Evolutionary conservation across 805 yeast species (phyloP), one percentile per base, ranked within the genome.

Genomic region (Saturnispora saitoi): DNA sequence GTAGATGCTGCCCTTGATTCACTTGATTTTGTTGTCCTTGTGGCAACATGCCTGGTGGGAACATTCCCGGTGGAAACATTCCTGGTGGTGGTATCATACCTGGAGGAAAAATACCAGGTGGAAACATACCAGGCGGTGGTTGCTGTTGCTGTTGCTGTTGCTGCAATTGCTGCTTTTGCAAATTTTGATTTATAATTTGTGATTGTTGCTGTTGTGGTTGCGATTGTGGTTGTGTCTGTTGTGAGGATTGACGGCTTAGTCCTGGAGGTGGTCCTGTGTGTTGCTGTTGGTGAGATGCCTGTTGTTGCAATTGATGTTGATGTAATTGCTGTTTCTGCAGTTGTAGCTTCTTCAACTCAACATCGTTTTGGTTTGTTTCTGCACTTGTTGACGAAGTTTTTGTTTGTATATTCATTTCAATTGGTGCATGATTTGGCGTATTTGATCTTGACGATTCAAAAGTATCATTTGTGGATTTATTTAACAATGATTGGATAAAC

Each of bases 401-500:
- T 17, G 20, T 7, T 17, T 17, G n/a, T 22, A 8, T 34, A 22
- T 17, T 34, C n/a, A 34, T 34, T 34, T 20, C 9, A 34, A 17
- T 17, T n/a, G 38, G 24, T 4, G 12, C 22, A 9, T 4, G 38
- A 7, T 7, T 30, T 42, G 32, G 44, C 2, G 44, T 42, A 42
- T 42, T 42, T 4, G 44, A 30, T 30, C 17, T 20, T 3, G 44
- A 42, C 7, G 34, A 14, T 42, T 42, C 43, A 41, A 17, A 24
- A 10, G 42, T n/a, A 20, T 19, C 47, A 22, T 34, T 30, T 15
- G 17, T 26, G 4, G 63, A 58, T 51, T 71, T 73, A 37, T 69
- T 65, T 53, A 76, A 58, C 48, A 76, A 60, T 4, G 79, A 70
- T 63, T 71, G 66, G 56, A 76, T 73, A 51, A 76, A 76, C 14